Percentiles rank a stretch among this genome's conserved stretches.
Conservation (phyloP, 2,329 filamentous ascomycete genomes). For the Stromatinia cepivora region DNA sequence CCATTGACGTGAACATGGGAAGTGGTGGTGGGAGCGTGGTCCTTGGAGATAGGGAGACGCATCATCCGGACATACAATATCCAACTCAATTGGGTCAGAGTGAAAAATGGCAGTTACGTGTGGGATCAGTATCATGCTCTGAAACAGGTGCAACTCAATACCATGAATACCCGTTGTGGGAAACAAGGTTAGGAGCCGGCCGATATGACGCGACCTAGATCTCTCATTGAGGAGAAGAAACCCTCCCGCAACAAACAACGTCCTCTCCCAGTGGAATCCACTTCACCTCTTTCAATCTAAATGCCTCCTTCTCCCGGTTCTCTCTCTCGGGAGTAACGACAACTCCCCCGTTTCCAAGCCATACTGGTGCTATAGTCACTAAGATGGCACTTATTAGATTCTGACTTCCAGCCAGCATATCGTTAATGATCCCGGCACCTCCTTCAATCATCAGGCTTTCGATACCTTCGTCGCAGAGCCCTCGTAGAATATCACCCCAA, state of each 20-base stretch:
- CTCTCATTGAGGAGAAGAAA: neutral
- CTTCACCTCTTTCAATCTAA: conserved; percentile 27
- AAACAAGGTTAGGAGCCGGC: neutral
- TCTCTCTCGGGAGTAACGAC: conserved; percentile 62
- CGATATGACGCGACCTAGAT: neutral
- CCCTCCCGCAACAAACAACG: conserved; percentile 30
- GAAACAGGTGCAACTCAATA: neutral
- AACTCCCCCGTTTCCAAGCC: conserved; percentile 82
- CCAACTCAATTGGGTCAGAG: neutral
- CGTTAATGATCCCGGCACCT: conserved; percentile 78
- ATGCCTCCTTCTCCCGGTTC: conserved; percentile 15
- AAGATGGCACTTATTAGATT: conserved; percentile 75
- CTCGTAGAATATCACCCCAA: conserved; percentile 3
- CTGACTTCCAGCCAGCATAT: conserved; percentile 65
- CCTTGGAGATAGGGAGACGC: neutral
- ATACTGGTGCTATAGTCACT: conserved; percentile 85
- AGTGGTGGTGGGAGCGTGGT: too few species aligned
- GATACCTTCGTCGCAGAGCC: conserved; percentile 43
- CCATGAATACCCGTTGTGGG: neutral
- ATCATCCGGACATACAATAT: neutral
- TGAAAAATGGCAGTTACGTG: neutral
- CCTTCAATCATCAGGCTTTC: conserved; percentile 90
- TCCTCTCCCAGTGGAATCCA: conserved; percentile 35
- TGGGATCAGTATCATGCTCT: neutral
- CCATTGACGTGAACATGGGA: neutral